Evolutionary conservation across 1,284 basidiomycete species (phyloP).

Genomic region (Trichosporon coremiiforme): DNA sequence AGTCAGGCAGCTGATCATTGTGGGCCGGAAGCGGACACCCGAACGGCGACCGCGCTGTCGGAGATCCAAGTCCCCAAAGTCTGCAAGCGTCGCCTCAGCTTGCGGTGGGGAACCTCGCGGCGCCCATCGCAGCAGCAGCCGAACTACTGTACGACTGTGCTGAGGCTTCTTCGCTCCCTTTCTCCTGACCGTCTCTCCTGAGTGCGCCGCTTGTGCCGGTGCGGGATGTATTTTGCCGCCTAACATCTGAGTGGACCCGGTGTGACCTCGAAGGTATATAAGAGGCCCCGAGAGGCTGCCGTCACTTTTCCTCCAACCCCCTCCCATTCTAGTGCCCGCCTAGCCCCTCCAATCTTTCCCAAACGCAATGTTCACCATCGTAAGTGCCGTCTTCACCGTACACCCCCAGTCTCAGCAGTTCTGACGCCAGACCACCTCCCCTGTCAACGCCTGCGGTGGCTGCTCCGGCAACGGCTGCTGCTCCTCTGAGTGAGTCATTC

Average conservation of each 20-base stretch:
- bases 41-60: neutral
- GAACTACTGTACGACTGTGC: neutral
- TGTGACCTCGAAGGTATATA: constrained; percentile 1
- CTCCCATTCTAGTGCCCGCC: neutral
- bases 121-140: neutral
- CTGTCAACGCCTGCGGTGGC: constrained; percentile 12
- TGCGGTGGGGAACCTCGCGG: neutral
- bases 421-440: neutral
- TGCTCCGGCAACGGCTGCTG: constrained; percentile 16
- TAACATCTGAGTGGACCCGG: neutral
- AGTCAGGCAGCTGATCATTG: no score
- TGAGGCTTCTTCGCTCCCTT: neutral
- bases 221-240: neutral
- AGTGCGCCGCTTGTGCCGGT: neutral
- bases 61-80: neutral
- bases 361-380: constrained; percentile 17
- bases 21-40: neutral
- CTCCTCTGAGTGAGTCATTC: constrained; percentile 4
- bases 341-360: neutral
- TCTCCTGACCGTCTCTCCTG: neutral
- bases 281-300: neutral
- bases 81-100: neutral
- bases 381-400: neutral
- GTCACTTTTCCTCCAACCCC: neutral
- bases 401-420: neutral